phyloP scores from a whole-genome alignment of 306 rosid species.

The Canavalia gladiata region DNA sequence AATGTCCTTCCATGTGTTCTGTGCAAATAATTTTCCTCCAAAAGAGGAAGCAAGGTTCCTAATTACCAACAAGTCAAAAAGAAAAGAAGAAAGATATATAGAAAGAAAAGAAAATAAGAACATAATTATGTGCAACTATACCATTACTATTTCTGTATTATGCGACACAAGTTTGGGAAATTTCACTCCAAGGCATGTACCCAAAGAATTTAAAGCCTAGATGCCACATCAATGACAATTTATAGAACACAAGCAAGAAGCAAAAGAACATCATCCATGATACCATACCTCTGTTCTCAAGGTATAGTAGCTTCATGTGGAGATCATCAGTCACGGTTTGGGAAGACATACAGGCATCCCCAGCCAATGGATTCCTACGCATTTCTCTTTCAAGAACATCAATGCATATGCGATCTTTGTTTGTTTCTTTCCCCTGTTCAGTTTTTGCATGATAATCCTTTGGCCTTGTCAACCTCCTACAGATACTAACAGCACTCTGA shows the following conservation, averaged over 20 bases:
- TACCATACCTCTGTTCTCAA: slow-evolving; percentile 81
- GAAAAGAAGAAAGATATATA: not conserved
- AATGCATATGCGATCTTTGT: slow-evolving; percentile 87
- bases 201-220: not conserved
- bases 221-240: slow-evolving; percentile 28
- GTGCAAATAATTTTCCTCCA: not conserved
- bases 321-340: slow-evolving; percentile 72
- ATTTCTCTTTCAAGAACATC: slow-evolving; percentile 94
- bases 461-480: slow-evolving; percentile 89
- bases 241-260: slow-evolving; percentile 31
- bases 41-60: slow-evolving; percentile 11
- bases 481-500: slow-evolving; percentile 87
- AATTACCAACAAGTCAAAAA: slow-evolving; percentile 18
- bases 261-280: slow-evolving; percentile 27
- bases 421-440: slow-evolving; percentile 75
- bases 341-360: slow-evolving; percentile 53
- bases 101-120: slow-evolving; percentile 19
- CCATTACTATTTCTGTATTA: not conserved
- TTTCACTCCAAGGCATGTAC: not conserved
- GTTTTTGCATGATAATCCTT: slow-evolving; percentile 77
- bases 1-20: not conserved
- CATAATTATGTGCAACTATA: not conserved
- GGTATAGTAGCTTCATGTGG: slow-evolving; percentile 73
- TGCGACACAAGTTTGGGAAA: not conserved
- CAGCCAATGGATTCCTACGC: slow-evolving; percentile 79